Evolutionary conservation across 352 stramenopile genomes (phyloP).

Genomic region (Globisporangium splendens): DNA sequence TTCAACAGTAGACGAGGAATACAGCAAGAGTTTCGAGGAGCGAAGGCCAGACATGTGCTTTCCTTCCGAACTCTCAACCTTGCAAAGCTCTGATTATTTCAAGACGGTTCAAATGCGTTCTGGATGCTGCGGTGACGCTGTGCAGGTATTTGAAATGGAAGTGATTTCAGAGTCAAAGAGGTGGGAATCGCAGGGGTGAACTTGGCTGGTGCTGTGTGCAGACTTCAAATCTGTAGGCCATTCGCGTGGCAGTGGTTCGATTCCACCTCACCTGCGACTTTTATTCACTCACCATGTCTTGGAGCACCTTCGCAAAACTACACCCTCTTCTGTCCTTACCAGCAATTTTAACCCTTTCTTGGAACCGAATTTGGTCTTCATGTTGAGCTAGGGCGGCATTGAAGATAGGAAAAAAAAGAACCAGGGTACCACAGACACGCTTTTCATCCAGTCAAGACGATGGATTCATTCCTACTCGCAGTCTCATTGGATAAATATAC

Average conservation of each 20-base stretch:
- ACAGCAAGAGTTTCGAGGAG: too few species aligned
- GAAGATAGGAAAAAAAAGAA: conserved; percentile 1
- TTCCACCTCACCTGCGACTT: conserved; percentile 87
- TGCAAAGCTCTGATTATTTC: too few species aligned
- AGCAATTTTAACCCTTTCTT: not conserved
- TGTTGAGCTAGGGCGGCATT: not conserved
- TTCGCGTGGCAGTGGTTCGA: conserved; percentile 89
- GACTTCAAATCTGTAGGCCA: conserved; percentile 93
- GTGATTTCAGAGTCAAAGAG: not conserved
- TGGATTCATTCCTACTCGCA: not conserved
- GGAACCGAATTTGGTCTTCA: too few species aligned
- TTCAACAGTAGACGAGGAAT: too few species aligned
- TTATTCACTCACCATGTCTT: conserved; percentile 21
- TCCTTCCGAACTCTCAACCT: too few species aligned
- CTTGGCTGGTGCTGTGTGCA: conserved; percentile 89
- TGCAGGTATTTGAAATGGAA: conserved; percentile 1
- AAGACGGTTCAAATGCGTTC: too few species aligned
- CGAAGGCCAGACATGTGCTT: too few species aligned
- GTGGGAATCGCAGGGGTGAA: conserved; percentile 58
- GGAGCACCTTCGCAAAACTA: not conserved
- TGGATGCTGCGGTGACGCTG: too few species aligned
- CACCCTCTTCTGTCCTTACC: not conserved
- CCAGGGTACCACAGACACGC: not conserved
- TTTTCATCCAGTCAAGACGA: not conserved
- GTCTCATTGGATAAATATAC: not conserved